A percentile compares a stretch with the other conserved stretches of the same genome.
Evolutionary conservation across 805 yeast genomes (phyloP).

Genomic region (Barnettozyma pratensis): DNA sequence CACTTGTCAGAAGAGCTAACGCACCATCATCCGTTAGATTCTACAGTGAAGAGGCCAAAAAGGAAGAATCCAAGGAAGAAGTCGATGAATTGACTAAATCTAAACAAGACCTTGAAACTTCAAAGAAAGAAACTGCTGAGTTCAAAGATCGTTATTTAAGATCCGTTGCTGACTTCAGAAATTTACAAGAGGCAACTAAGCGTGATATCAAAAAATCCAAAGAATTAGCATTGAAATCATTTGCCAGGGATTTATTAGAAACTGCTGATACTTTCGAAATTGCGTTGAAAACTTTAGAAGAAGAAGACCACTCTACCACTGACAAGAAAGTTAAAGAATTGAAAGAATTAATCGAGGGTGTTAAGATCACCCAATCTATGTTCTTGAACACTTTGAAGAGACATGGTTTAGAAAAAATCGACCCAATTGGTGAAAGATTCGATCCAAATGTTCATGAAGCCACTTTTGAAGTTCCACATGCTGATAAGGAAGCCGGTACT

Average conservation of each 20-base stretch:
- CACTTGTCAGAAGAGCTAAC: conserved; percentile 3
- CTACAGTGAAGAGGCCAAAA: conserved; percentile 25
- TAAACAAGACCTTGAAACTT: conserved; percentile 17
- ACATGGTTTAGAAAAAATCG: conserved; percentile 45
- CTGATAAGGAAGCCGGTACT: conserved; percentile 49
- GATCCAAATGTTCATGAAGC: conserved; percentile 54
- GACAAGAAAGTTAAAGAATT: conserved; percentile 32
- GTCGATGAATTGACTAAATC: conserved; percentile 19
- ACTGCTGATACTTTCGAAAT: conserved; percentile 27
- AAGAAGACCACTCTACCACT: conserved; percentile 21
- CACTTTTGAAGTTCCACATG: conserved; percentile 46
- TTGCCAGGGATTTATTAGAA: conserved; percentile 26
- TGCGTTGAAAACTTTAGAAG: conserved; percentile 23
- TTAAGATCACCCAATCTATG: conserved; percentile 42
- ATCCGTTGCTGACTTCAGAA: conserved; percentile 27
- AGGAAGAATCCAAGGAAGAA: conserved; percentile 16
- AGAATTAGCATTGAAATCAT: conserved; percentile 25
- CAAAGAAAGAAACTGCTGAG: conserved; percentile 23
- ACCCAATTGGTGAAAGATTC: conserved; percentile 43
- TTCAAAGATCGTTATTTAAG: conserved; percentile 24
- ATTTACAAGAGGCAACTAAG: conserved; percentile 26
- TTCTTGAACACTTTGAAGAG: conserved; percentile 44
- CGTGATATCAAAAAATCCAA: conserved; percentile 26
- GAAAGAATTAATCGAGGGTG: conserved; percentile 46
- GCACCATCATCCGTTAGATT: conserved; percentile 13